Evolutionary conservation across 169 alveolate genomes (phyloP).

Genomic region (Plasmodium fragile): DNA sequence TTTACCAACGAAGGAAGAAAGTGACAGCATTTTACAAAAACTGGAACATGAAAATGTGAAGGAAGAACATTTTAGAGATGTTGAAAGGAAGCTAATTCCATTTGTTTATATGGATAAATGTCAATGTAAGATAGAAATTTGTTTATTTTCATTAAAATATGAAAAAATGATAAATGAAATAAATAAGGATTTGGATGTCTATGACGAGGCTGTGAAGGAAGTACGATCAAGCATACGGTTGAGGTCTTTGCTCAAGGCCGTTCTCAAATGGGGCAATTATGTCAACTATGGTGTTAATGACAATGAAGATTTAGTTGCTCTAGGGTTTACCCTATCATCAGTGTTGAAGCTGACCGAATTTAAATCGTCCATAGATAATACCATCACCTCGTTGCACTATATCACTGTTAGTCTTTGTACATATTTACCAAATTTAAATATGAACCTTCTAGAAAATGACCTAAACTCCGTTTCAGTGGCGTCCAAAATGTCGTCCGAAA

Average conservation of each 20-base stretch:
- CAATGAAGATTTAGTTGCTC: conserved; percentile 74
- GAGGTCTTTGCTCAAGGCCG: conserved; percentile 81
- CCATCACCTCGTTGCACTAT: conserved; percentile 85
- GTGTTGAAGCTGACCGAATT: conserved; percentile 84
- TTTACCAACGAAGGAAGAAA: conserved; percentile 78
- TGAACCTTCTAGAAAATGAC: conserved; percentile 56
- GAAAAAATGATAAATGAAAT: conserved; percentile 72
- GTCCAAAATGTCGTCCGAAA: conserved; percentile 76
- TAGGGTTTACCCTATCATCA: conserved; percentile 84
- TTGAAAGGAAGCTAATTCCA: conserved; percentile 76
- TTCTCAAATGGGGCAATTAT: conserved; percentile 86
- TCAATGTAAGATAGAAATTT: conserved; percentile 75
- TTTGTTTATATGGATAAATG: conserved; percentile 73
- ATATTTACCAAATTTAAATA: conserved; percentile 76
- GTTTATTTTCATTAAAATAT: conserved; percentile 77
- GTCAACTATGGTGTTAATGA: conserved; percentile 85
- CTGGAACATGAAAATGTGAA: conserved; percentile 52
- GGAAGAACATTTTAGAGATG: conserved; percentile 76
- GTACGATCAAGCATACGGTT: conserved; percentile 76
- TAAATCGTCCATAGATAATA: conserved; percentile 81
- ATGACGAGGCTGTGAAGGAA: conserved; percentile 80
- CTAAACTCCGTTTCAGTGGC: conserved; percentile 53
- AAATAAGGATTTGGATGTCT: conserved; percentile 75
- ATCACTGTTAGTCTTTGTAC: conserved; percentile 81
- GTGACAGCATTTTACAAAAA: conserved; percentile 67